Evolutionary conservation across 2,329 filamentous ascomycete genomes (phyloP), one percentile per base, ranked within the genome.

Genomic region (Massarina eburnea): DNA sequence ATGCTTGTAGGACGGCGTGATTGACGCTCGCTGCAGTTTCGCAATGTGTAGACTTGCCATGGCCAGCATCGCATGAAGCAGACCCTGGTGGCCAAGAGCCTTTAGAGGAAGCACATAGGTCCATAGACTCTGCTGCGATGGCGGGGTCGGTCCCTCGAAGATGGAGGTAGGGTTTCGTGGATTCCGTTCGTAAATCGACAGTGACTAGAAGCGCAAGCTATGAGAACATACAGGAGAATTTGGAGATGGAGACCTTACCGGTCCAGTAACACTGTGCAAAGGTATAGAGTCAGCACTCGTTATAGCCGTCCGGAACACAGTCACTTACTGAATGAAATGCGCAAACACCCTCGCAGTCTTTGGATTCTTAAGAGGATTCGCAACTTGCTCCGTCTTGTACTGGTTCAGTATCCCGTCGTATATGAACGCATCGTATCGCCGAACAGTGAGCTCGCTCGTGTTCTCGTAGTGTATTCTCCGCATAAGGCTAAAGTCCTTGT

Each of bases 61-160:
- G 1, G 92, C 92, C 27, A 97, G 81, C 70, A 97, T 95, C 8
- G 91, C 88, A 63, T 97, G 92, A 17, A 97, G 79, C 0, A 97
- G 78, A 0, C 87, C 89, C n/a, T 90, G 89, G 57, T 96, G 83
- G 45, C 86, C 85, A 40, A 97, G 79, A 0, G 94, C 87, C 52
- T 92, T 82, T 49, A 91, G 81, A 2, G 65, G 91, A 55, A 97
- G 83, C 0, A 85, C 91, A 59, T 96, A 84, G 19, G 81, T 84
- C 82, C 83, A 86, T 4, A 79, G 52, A 15, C 71, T 64, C 43
- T 69, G 66, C 21, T 67, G 64, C 19, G 54, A 55, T 2, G 58
- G 56, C 6, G 61, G 56, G 2, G 52, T 59, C 14, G 59, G 45
- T 14, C 62, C 71, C 36, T 84, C 81, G 55, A 89, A 84, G 22